Conservation (phyloP, 2,329 filamentous ascomycete species). For the Trichoderma sp. region DNA sequence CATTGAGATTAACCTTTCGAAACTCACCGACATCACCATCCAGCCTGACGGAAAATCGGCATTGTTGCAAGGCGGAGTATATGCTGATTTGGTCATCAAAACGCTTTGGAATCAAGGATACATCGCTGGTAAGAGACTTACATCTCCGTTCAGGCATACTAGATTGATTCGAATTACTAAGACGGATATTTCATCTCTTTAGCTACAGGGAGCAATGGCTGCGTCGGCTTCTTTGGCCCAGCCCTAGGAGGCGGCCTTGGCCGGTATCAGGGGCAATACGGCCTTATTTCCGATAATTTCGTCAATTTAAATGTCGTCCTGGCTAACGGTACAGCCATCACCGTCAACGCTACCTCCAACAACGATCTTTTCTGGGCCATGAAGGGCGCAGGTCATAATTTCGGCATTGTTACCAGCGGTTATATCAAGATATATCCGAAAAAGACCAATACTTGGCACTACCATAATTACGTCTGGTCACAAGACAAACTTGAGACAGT, state of each 20-base stretch:
- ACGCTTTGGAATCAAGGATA: neutral
- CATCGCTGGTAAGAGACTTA: neutral
- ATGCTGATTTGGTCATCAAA: neutral
- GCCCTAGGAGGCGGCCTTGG: slow-evolving; percentile 34
- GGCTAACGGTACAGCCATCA: slow-evolving; percentile 28
- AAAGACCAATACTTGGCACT: neutral
- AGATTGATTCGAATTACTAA: neutral
- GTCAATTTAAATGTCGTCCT: slow-evolving; percentile 34
- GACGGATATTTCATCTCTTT: no score
- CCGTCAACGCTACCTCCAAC: slow-evolving; percentile 25
- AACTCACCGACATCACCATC: neutral
- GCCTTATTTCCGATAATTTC: slow-evolving; percentile 35
- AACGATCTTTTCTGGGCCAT: slow-evolving; percentile 38
- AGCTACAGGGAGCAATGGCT: slow-evolving; percentile 3
- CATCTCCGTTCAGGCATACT: rapidly evolving
- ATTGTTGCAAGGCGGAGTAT: neutral
- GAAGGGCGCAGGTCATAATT: slow-evolving; percentile 35
- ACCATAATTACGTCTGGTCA: neutral
- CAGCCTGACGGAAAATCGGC: neutral
- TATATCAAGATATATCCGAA: slow-evolving; percentile 31
- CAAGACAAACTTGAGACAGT: neutral
- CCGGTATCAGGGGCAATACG: slow-evolving; percentile 30
- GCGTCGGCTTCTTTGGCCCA: slow-evolving; percentile 31
- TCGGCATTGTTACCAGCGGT: slow-evolving; percentile 33
- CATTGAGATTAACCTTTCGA: neutral